These are phyloP conservation scores for Cutaneotrichosporon spelunceum DNA, from an alignment of 1,284 basidiomycete species.

Conservation along the genomic window DNA sequence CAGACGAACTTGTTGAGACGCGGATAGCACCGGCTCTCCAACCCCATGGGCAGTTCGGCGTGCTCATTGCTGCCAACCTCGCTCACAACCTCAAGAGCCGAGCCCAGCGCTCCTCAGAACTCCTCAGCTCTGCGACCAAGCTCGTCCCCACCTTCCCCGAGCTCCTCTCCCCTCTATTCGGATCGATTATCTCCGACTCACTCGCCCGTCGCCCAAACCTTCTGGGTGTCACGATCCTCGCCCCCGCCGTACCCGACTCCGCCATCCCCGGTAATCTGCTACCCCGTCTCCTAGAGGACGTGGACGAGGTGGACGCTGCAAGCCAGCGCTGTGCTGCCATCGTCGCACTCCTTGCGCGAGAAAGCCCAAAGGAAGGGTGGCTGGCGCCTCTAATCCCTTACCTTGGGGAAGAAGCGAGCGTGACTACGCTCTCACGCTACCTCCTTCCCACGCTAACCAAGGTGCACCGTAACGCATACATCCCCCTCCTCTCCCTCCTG, in stretches of 20 bases:
- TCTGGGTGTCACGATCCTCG: constrained; percentile 24
- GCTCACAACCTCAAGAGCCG: constrained; percentile 29
- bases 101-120: constrained; percentile 32
- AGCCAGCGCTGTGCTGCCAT: constrained; percentile 31
- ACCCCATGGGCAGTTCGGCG: constrained; percentile 23
- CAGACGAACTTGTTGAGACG: constrained; percentile 18
- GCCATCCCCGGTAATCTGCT: constrained; percentile 25
- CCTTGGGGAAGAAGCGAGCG: constrained; percentile 20
- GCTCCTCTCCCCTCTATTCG: constrained; percentile 35
- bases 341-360: constrained; percentile 23
- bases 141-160: constrained; percentile 19
- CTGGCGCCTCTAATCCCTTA: constrained; percentile 29
- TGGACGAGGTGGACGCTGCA: constrained; percentile 27
- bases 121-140: constrained; percentile 23
- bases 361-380: neutral
- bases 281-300: constrained; percentile 25
- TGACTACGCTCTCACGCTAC: constrained; percentile 31
- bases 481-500: constrained; percentile 26
- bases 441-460: constrained; percentile 37
- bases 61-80: constrained; percentile 26
- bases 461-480: constrained; percentile 15
- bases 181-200: constrained; percentile 14
- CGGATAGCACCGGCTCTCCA: constrained; percentile 26
- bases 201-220: constrained; percentile 25
- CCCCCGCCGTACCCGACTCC: constrained; percentile 26